Evolutionary conservation across 495 filamentous ascomycete genomes (phyloP).

Genomic region (Elasticomyces elasticus): DNA sequence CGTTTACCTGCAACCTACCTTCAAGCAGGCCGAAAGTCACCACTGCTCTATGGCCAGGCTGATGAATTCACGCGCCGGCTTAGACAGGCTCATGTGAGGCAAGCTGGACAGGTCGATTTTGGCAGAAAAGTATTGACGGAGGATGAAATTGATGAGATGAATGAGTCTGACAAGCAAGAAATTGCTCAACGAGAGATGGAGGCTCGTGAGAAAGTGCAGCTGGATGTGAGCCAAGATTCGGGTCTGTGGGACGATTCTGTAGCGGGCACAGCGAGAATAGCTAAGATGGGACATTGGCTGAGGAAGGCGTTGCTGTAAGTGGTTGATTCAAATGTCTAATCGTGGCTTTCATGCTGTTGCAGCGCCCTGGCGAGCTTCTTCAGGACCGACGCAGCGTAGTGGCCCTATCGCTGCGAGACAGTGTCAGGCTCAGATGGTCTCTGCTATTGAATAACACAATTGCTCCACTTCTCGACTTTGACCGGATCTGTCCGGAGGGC

Average conservation of each 20-base stretch:
- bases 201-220: neutral
- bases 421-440: too few relatives aligned
- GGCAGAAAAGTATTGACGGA: conserved; percentile 17
- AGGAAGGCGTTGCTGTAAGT: neutral
- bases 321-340: too few relatives aligned
- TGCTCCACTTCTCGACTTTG: too few relatives aligned
- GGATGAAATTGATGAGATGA: conserved; percentile 7
- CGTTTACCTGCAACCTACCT: conserved; percentile 9
- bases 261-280: neutral
- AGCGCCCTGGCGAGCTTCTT: too few relatives aligned
- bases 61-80: conserved; percentile 8
- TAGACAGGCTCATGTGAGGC: conserved; percentile 5
- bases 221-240: neutral
- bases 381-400: too few relatives aligned
- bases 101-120: conserved; percentile 8
- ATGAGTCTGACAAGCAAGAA: neutral
- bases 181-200: neutral
- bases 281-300: conserved; percentile 1
- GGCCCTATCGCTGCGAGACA: too few relatives aligned
- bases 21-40: neutral
- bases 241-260: neutral
- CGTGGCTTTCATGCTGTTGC: too few relatives aligned
- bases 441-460: too few relatives aligned
- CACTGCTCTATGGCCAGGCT: conserved; percentile 3
- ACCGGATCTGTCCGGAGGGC: too few relatives aligned